These are phyloP conservation scores for Schizonepeta tenuifolia DNA, from an alignment of 257 asterid species.

Conservation along the genomic window DNA sequence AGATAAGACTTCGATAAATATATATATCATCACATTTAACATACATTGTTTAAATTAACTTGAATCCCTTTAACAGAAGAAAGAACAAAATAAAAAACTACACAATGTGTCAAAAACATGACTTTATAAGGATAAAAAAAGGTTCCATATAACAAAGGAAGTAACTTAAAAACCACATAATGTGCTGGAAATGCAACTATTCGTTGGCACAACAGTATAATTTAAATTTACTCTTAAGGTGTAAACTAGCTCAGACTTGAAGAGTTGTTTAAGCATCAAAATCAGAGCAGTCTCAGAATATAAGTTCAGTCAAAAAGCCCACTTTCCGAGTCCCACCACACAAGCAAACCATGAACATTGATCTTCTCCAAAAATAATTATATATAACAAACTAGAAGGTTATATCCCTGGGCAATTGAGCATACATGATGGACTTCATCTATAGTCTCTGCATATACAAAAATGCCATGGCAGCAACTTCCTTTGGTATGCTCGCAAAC, in stretches of 20 bases:
- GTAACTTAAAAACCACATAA: neutral
- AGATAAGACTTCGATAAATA: slow-evolving; percentile 15
- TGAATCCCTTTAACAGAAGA: neutral
- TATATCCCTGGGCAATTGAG: no score
- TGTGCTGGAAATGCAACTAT: neutral
- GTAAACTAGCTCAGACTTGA: neutral
- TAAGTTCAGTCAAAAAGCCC: neutral
- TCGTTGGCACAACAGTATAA: neutral
- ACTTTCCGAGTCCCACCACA: no score
- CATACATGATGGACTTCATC: neutral
- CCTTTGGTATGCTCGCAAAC: neutral
- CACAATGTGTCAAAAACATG: neutral
- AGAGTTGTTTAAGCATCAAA: neutral
- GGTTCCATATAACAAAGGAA: neutral
- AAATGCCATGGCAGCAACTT: neutral
- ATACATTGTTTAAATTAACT: neutral
- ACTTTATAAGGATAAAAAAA: neutral
- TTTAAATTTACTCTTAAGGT: neutral
- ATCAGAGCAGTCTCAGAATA: neutral
- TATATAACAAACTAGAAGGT: neutral
- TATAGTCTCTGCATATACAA: neutral
- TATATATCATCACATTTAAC: neutral
- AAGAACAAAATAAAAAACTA: neutral
- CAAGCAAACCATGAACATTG: neutral
- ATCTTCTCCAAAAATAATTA: no score